Conservation (phyloP, 1,284 basidiomycete genomes). For the Ceratobasidium theobromae region DNA sequence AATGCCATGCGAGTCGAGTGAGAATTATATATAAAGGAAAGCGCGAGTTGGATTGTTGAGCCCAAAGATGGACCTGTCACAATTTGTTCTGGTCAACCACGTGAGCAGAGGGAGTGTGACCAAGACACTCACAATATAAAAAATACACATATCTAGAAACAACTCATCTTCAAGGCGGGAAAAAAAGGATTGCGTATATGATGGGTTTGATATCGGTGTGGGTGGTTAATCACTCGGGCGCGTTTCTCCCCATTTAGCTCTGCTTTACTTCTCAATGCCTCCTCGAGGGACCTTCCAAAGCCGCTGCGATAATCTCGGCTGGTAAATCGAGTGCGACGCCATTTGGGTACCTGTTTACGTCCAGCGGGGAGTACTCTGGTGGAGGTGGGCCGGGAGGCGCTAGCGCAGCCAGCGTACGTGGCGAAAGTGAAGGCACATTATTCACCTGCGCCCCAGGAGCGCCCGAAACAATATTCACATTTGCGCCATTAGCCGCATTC, state of each 20-base stretch:
- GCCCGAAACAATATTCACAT: not conserved
- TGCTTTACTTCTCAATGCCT: too few relatives aligned
- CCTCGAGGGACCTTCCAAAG: slow-evolving; percentile 60
- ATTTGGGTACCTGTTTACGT: slow-evolving; percentile 74
- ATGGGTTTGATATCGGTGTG: too few relatives aligned
- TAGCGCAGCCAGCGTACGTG: slow-evolving; percentile 43
- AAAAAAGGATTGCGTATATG: not conserved
- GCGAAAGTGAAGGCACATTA: slow-evolving; percentile 31
- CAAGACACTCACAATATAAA: slow-evolving; percentile 16
- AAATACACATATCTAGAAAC: slow-evolving; percentile 16
- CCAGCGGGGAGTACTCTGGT: slow-evolving; percentile 78
- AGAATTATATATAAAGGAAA: too few relatives aligned
- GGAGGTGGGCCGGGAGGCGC: slow-evolving; percentile 45
- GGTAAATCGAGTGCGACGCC: slow-evolving; percentile 81
- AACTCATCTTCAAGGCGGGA: slow-evolving; percentile 9
- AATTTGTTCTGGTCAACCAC: not conserved
- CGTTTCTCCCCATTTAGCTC: too few relatives aligned
- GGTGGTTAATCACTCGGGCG: too few relatives aligned
- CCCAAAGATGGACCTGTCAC: not conserved
- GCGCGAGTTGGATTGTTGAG: not conserved
- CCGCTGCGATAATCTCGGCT: slow-evolving; percentile 77
- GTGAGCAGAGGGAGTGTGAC: not conserved
- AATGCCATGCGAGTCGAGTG: too few relatives aligned
- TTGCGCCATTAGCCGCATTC: not conserved
- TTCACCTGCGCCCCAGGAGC: not conserved